A percentile compares a stretch with the other conserved stretches of the same genome.
These are phyloP conservation scores for Ampelocalamus luodianensis DNA, from an alignment of 176 grass and related monocot species.

Conservation along the genomic window DNA sequence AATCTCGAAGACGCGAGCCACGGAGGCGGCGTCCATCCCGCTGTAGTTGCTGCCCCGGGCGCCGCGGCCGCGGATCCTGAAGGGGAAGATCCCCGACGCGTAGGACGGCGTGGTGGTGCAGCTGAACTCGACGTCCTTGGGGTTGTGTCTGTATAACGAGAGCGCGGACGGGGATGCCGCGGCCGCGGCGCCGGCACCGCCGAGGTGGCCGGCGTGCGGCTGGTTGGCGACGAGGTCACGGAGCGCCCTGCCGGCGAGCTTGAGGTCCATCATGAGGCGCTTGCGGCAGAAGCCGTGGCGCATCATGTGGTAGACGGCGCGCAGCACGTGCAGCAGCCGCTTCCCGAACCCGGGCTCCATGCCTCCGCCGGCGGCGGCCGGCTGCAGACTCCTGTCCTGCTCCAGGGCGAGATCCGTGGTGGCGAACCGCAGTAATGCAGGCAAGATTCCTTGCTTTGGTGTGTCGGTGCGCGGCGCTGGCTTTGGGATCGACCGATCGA, in stretches of 20 bases:
- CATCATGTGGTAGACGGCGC: constrained; percentile 80
- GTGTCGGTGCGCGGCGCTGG: neutral
- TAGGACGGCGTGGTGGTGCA: constrained; percentile 75
- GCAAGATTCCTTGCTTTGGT: neutral
- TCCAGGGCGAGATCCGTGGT: constrained; percentile 27
- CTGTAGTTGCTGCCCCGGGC: neutral
- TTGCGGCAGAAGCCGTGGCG: constrained; percentile 71
- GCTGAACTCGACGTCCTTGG: constrained; percentile 85
- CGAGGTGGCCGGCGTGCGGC: neutral
- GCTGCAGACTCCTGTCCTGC: constrained; percentile 22
- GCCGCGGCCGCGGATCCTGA: constrained; percentile 41
- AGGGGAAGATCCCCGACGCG: constrained; percentile 34
- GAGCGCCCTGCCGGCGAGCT: constrained; percentile 65
- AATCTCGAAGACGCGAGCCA: constrained; percentile 71
- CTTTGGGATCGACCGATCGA: neutral
- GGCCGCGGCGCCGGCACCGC: neutral
- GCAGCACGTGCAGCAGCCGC: constrained; percentile 59
- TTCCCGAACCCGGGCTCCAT: constrained; percentile 69
- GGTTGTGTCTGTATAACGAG: constrained; percentile 42
- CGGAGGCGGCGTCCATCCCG: constrained; percentile 48
- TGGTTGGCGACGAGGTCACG: constrained; percentile 50
- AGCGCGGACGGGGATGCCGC: constrained; percentile 24
- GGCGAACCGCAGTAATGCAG: neutral
- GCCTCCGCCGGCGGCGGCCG: neutral
- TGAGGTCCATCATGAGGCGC: constrained; percentile 83